phyloP scores from a whole-genome alignment of 2,329 filamentous ascomycete species.

The Leptodontidium sp. region DNA sequence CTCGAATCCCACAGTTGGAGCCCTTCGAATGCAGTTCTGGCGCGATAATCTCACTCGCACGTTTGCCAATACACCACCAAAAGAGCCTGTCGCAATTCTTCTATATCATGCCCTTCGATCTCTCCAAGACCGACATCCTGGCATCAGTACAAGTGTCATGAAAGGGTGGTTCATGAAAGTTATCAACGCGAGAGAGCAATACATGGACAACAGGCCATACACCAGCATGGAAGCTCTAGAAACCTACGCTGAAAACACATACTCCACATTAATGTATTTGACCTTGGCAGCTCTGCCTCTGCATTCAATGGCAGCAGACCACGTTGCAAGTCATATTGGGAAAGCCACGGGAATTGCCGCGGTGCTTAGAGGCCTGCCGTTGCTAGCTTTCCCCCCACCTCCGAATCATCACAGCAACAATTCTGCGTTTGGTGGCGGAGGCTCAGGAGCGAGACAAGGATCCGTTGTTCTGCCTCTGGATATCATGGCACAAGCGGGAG shows the following conservation, averaged over 20 bases:
- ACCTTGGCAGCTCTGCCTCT: slow-evolving; percentile 82
- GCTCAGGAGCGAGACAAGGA: slow-evolving; percentile 58
- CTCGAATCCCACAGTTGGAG: slow-evolving; percentile 84
- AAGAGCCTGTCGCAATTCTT: slow-evolving; percentile 89
- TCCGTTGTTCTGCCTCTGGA: slow-evolving; percentile 85
- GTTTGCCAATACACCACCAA: slow-evolving; percentile 79
- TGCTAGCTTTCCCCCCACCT: slow-evolving; percentile 81
- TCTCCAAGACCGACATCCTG: slow-evolving; percentile 57
- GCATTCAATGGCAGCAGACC: slow-evolving; percentile 84
- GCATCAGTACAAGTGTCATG: slow-evolving; percentile 53
- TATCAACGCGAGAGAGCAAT: slow-evolving; percentile 81
- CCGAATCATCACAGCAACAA: slow-evolving; percentile 63
- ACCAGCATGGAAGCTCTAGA: slow-evolving; percentile 77
- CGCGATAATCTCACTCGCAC: slow-evolving; percentile 82
- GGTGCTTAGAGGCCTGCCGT: slow-evolving; percentile 83
- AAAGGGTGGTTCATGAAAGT: slow-evolving; percentile 81
- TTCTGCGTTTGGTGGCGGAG: slow-evolving; percentile 49
- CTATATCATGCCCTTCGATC: slow-evolving; percentile 76
- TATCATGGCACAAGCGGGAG: slow-evolving; percentile 81
- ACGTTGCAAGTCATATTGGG: slow-evolving; percentile 92
- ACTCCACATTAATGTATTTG: slow-evolving; percentile 90
- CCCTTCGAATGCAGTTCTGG: slow-evolving; percentile 95
- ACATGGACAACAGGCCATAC: slow-evolving; percentile 86
- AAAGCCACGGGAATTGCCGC: slow-evolving; percentile 91
- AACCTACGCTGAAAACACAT: slow-evolving; percentile 92